Evolutionary conservation across 495 filamentous ascomycete species (phyloP), one percentile per base, ranked within the genome.

Genomic region (Usnea hakonensis): DNA sequence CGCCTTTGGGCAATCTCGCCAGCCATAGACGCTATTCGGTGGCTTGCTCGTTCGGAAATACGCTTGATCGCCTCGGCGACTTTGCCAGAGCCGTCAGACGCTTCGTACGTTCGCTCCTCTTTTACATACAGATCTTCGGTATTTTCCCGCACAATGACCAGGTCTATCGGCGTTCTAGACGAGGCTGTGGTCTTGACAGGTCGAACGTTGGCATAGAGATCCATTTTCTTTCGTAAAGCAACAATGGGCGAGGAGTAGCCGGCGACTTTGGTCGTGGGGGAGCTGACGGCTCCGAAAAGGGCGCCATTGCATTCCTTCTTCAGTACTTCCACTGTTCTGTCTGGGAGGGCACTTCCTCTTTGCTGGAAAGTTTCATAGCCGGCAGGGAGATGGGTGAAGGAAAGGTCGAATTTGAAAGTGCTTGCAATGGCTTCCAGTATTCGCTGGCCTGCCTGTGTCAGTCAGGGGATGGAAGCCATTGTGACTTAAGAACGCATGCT

Each of bases 111-210:
- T 69, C 77, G 80, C 78, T 98, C 94, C 75, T 97, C 91, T 79
- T 98, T 98, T 64, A 98, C 95, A 81, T 98, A 98, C 32, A 98
- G 80, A 70, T 97, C 94, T 78, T 98, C 94, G 58, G 94, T 98
- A 78, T 98, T 98, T 76, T 98, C 94, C 62, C 94, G 88, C 58
- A 97, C 94, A 66, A 97, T 98, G 71, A 98, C 94, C 69, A 98
- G 85, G 78, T 98, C 94, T 71, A 97, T 91, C 58, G 88, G 85
- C 26, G 75, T 77, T 58, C 79, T 80, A 41, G 78, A 75, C 3
- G 77, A 77, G 33, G 74, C 69, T 61, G 91, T 88, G 55, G 87
- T 87, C 81, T 96, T 97, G 70, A 97, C 94, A 54, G 94, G 94
- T 41, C 94, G 90, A 48, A 98, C 90, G 71, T 98, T 98, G 78